Evolutionary conservation across 768 basidiomycete species (phyloP).

Genomic region (Amanita exitialis): DNA sequence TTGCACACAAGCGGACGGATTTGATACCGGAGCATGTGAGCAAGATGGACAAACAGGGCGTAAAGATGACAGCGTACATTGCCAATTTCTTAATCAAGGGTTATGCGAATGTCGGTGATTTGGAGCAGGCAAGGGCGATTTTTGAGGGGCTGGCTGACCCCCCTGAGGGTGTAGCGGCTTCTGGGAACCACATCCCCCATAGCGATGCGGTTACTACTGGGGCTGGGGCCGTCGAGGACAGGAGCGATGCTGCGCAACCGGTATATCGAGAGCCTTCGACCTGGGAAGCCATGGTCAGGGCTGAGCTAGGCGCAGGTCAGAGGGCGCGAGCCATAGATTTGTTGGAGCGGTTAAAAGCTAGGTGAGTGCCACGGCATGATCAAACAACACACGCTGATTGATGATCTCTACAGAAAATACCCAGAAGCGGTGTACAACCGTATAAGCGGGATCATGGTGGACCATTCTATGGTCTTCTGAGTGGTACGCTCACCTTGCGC

Average conservation of each 20-base stretch:
- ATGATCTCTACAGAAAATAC: conserved; percentile 39
- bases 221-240: background rate
- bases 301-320: conserved; percentile 75
- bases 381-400: background rate
- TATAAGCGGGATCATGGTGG: conserved; percentile 73
- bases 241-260: conserved; percentile 27
- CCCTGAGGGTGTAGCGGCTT: conserved; percentile 74
- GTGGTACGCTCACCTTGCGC: conserved; percentile 11
- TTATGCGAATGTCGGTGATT: conserved; percentile 53
- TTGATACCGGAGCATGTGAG: conserved; percentile 60
- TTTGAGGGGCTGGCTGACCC: conserved; percentile 82
- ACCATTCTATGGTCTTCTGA: conserved; percentile 43
- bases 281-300: conserved; percentile 93
- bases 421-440: conserved; percentile 72
- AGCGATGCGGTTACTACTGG: conserved; percentile 22
- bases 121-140: conserved; percentile 61
- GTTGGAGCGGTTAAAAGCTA: conserved; percentile 59
- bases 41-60: conserved; percentile 48
- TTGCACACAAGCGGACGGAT: conserved; percentile 69
- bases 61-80: conserved; percentile 93
- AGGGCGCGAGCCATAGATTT: conserved; percentile 59
- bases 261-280: conserved; percentile 91
- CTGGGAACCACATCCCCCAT: conserved; percentile 79
- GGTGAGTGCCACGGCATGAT: conserved; percentile 31
- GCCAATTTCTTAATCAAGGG: conserved; percentile 79